Conservation (phyloP, 352 stramenopile species). For the Phytophthora hybrid region DNA sequence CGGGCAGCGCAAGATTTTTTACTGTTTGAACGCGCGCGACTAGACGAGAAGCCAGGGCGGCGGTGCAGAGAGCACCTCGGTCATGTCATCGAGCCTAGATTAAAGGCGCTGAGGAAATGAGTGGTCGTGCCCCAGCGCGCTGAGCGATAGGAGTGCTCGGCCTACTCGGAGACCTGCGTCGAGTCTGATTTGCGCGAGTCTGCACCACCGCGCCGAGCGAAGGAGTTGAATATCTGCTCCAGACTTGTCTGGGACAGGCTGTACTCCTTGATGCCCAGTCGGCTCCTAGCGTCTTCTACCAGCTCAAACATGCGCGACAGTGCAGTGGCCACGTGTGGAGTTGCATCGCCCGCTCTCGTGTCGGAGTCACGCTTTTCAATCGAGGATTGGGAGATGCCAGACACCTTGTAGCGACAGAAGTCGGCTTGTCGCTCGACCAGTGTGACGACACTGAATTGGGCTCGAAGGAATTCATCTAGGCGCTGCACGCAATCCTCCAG, state of each 20-base stretch:
- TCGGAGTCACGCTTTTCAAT: not conserved
- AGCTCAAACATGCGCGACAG: conserved; percentile 79
- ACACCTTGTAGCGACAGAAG: conserved; percentile 72
- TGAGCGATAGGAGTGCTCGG: no score
- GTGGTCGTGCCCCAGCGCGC: not conserved
- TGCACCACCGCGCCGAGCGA: conserved; percentile 49
- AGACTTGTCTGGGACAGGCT: conserved; percentile 89
- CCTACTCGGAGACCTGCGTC: conserved; percentile 7
- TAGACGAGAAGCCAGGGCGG: conserved; percentile 2
- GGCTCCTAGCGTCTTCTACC: conserved; percentile 64
- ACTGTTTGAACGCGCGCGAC: conserved; percentile 26
- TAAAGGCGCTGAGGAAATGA: no score
- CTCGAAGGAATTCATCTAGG: conserved; percentile 51
- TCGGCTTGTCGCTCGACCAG: conserved; percentile 71
- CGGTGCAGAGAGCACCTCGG: conserved; percentile 4
- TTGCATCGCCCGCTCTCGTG: not conserved
- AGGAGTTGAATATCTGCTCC: conserved; percentile 95
- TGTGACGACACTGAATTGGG: conserved; percentile 40
- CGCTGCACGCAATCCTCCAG: conserved; percentile 58
- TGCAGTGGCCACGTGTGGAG: conserved; percentile 16
- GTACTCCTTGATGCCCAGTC: conserved; percentile 85
- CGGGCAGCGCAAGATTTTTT: conserved; percentile 23
- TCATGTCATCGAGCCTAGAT: not conserved
- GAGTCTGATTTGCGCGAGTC: not conserved
- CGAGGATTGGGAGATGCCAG: not conserved